phyloP scores from a whole-genome alignment of 208 protist genomes.

The Trypanosoma platydactyli region DNA sequence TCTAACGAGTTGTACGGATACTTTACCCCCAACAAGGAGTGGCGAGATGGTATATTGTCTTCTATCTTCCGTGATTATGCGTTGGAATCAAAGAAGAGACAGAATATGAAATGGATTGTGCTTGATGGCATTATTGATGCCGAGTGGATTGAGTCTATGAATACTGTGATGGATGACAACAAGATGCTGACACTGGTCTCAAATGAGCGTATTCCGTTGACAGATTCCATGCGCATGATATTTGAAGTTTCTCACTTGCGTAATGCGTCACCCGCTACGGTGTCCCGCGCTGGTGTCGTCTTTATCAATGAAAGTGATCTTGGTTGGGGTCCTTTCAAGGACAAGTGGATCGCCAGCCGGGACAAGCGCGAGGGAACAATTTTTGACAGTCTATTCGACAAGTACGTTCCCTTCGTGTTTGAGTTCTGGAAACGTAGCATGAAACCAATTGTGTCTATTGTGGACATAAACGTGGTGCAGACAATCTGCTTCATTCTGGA shows the following conservation, averaged over 20 bases:
- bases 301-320: constrained; percentile 98
- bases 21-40: constrained; percentile 96
- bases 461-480: constrained; percentile 97
- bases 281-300: constrained; percentile 97
- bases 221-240: constrained; percentile 97
- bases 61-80: constrained; percentile 96
- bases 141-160: constrained; percentile 99
- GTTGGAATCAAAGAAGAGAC: constrained; percentile 94
- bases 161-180: constrained; percentile 99
- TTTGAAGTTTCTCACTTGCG: constrained; percentile 97
- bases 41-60: constrained; percentile 96
- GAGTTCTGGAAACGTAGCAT: constrained; percentile 93
- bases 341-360: constrained; percentile 92
- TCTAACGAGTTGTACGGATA: constrained; percentile 99
- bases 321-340: constrained; percentile 96
- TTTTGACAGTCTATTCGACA: constrained; percentile 97
- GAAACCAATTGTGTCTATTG: constrained; percentile 83
- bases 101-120: constrained; percentile 97
- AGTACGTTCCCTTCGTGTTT: constrained; percentile 95
- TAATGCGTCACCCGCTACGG: constrained; percentile 98
- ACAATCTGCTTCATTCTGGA: constrained; percentile 96
- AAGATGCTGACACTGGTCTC: constrained; percentile 98
- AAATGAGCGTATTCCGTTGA: constrained; percentile 98
- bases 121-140: constrained; percentile 99
- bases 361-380: constrained; percentile 91